These are phyloP conservation scores for Danielia oregonensis DNA, from an alignment of 805 yeast species.

Conservation along the genomic window DNA sequence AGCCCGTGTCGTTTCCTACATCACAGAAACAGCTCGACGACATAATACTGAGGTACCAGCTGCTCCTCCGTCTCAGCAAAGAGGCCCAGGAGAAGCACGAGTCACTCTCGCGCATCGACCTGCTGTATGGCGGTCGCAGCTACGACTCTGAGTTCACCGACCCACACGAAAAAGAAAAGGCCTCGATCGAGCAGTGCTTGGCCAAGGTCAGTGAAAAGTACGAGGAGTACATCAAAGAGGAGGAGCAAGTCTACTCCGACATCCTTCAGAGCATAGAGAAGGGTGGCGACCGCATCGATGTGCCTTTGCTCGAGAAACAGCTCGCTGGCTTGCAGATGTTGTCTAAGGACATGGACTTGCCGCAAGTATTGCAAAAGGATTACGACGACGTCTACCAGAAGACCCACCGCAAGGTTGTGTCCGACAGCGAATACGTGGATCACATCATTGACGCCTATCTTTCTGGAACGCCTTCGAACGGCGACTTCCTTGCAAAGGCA, in stretches of 20 bases:
- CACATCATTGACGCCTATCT: conserved; percentile 10
- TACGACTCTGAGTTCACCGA: conserved; percentile 16
- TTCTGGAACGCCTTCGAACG: conserved; percentile 3
- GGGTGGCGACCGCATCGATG: conserved; percentile 9
- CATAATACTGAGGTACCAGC: conserved; percentile 14
- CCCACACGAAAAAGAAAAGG: conserved; percentile 20
- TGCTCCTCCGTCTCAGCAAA: conserved; percentile 14
- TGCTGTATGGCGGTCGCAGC: conserved; percentile 4
- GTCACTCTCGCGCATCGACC: conserved; percentile 3
- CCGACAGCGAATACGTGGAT: conserved; percentile 1
- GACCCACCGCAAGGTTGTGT: conserved; percentile 5
- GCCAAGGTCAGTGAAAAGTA: conserved; percentile 25
- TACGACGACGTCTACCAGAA: conserved; percentile 19
- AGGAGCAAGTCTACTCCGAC: conserved; percentile 19
- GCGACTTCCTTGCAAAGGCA: conserved; percentile 29
- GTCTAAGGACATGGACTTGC: conserved; percentile 63
- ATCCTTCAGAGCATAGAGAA: conserved; percentile 12
- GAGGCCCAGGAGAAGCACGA: conserved; percentile 21
- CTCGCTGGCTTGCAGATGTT: conserved; percentile 60
- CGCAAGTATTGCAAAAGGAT: conserved; percentile 44
- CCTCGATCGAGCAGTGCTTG: conserved; percentile 28
- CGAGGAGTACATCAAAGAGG: conserved; percentile 19
- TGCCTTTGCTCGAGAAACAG: conserved; percentile 48
- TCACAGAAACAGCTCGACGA: conserved; percentile 14
- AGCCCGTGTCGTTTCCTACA: conserved; percentile 7